Evolutionary conservation across 257 asterid genomes (phyloP).

Genomic region (Petunia axillaris): DNA sequence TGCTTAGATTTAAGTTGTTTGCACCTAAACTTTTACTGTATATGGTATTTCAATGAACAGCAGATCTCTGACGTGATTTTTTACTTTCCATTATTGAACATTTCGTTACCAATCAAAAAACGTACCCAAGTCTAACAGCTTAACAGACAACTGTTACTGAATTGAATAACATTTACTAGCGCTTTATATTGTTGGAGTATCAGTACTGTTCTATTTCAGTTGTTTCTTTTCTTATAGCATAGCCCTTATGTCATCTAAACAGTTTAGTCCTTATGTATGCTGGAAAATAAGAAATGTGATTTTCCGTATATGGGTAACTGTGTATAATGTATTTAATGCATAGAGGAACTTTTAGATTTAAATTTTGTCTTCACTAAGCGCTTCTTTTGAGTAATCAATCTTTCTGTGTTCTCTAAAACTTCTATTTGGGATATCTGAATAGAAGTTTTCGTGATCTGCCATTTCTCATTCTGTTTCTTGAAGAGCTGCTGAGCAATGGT

Average conservation of each 20-base stretch:
- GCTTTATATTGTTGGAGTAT: too few species aligned
- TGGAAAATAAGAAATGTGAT: conserved; percentile 5
- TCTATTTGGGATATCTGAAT: too few species aligned
- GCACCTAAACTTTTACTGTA: too few species aligned
- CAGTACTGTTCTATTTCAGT: background rate
- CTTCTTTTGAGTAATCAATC: background rate
- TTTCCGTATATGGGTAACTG: background rate
- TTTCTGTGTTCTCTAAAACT: background rate
- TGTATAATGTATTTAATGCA: background rate
- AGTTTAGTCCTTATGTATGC: background rate
- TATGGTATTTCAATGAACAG: too few species aligned
- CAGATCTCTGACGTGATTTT: too few species aligned
- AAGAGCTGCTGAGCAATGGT: conserved; percentile 94
- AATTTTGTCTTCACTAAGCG: background rate
- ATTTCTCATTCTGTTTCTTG: conserved; percentile 43
- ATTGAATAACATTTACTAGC: too few species aligned
- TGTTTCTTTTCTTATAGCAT: background rate
- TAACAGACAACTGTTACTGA: background rate
- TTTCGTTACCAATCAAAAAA: too few species aligned
- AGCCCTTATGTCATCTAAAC: conserved; percentile 4
- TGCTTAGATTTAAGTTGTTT: too few species aligned
- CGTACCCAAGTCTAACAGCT: background rate
- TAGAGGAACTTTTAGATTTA: background rate
- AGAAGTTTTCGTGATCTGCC: too few species aligned
- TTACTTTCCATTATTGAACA: too few species aligned